phyloP scores from a whole-genome alignment of 108 stramenopile genomes.

The Cyclotella choctawhatcheeana region DNA sequence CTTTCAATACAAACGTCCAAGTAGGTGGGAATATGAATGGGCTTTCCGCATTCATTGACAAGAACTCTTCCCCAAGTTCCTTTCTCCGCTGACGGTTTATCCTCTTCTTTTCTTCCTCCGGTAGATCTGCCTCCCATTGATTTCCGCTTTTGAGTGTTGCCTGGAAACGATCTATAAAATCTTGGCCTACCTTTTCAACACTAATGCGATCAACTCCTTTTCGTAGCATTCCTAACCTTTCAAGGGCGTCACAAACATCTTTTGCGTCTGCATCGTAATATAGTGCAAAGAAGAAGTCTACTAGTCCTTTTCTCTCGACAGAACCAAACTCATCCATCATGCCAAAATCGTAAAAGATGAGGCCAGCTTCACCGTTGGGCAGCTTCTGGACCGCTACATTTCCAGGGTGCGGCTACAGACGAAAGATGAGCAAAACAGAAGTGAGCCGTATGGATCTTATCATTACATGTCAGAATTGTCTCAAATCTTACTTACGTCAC shows the following conservation, averaged over 20 bases:
- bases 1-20: slow-evolving; percentile 98
- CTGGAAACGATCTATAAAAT: slow-evolving; percentile 95
- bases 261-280: slow-evolving; percentile 92
- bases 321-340: slow-evolving; percentile 97
- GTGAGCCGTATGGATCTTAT: too few relatives aligned
- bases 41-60: slow-evolving; percentile 87
- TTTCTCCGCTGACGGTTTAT: slow-evolving; percentile 71
- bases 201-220: slow-evolving; percentile 92
- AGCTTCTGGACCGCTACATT: slow-evolving; percentile 91
- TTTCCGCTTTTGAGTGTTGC: slow-evolving; percentile 72
- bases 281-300: slow-evolving; percentile 92
- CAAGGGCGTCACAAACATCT: slow-evolving; percentile 91
- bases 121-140: slow-evolving; percentile 80
- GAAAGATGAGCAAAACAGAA: neutral
- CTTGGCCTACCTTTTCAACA: slow-evolving; percentile 94
- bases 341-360: slow-evolving; percentile 98
- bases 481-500: slow-evolving; percentile 52
- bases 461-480: too few relatives aligned
- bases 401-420: slow-evolving; percentile 74
- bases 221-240: slow-evolving; percentile 93
- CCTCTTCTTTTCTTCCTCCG: slow-evolving; percentile 78
- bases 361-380: slow-evolving; percentile 67
- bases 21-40: slow-evolving; percentile 97
- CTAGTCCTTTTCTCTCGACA: slow-evolving; percentile 79
- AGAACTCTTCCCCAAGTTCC: slow-evolving; percentile 88